Conservation (phyloP, 768 basidiomycete genomes). For the Tricholoma hemisulphureum region DNA sequence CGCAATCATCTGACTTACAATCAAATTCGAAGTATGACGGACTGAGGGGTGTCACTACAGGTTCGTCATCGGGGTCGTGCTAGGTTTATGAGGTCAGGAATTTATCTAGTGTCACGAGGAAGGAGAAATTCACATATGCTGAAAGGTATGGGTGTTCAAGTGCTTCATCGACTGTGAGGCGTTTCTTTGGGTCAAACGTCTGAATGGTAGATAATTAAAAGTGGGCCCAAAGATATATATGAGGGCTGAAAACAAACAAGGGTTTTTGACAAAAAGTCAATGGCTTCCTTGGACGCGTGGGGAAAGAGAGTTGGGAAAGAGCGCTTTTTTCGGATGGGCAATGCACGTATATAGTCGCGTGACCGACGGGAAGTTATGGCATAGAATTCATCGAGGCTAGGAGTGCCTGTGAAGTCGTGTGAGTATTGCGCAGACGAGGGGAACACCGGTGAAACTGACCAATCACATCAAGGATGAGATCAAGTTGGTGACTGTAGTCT, state of each 20-base stretch:
- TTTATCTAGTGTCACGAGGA: neutral
- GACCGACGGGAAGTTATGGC: slow-evolving; percentile 91
- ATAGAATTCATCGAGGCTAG: slow-evolving; percentile 96
- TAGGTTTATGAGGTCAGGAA: slow-evolving; percentile 40
- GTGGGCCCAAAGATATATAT: neutral
- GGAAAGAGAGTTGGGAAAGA: slow-evolving; percentile 86
- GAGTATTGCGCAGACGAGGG: neutral
- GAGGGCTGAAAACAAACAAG: slow-evolving; percentile 51
- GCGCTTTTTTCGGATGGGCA: slow-evolving; percentile 89
- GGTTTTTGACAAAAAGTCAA: slow-evolving; percentile 71
- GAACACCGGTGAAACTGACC: slow-evolving; percentile 27
- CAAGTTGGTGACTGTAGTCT: slow-evolving; percentile 94
- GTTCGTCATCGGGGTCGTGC: slow-evolving; percentile 92
- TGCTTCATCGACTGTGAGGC: slow-evolving; percentile 91
- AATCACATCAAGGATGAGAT: slow-evolving; percentile 92
- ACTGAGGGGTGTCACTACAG: slow-evolving; percentile 73
- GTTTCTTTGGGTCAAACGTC: slow-evolving; percentile 98
- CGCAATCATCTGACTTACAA: slow-evolving; percentile 41
- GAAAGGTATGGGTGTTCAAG: slow-evolving; percentile 91
- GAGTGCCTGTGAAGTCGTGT: slow-evolving; percentile 51
- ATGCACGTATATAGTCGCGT: slow-evolving; percentile 90
- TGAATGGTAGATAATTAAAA: slow-evolving; percentile 23
- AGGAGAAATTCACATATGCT: slow-evolving; percentile 60
- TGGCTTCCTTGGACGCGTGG: slow-evolving; percentile 77
- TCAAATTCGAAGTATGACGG: slow-evolving; percentile 92